Conservation (phyloP, 805 yeast species). For the Starmerella stigmatis region DNA sequence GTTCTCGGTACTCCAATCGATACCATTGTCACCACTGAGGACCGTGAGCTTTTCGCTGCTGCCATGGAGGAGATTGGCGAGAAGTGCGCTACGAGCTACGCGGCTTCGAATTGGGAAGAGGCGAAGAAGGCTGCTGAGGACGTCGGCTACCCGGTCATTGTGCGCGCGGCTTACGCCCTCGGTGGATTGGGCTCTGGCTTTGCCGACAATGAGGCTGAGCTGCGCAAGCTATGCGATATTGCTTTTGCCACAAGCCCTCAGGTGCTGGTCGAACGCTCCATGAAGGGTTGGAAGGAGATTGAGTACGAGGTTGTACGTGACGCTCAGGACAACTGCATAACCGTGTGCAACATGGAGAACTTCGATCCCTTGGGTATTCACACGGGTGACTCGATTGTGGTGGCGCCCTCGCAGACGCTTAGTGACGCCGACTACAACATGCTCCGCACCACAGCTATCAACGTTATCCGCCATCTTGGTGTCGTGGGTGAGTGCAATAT, state of each 20-base stretch:
- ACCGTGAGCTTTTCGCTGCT: conserved; percentile 87
- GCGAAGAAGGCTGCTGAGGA: conserved; percentile 74
- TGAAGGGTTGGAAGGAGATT: conserved; percentile 99
- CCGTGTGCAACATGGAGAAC: conserved; percentile 98
- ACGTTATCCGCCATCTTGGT: conserved; percentile 92
- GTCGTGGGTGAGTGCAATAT: conserved; percentile 99
- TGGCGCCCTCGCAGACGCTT: conserved; percentile 95
- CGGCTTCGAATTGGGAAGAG: conserved; percentile 71
- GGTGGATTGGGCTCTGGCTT: conserved; percentile 99
- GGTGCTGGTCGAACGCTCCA: conserved; percentile 85
- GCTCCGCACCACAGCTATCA: conserved; percentile 95
- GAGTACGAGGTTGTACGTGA: conserved; percentile 99
- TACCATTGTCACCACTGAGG: conserved; percentile 94
- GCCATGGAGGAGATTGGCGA: conserved; percentile 93
- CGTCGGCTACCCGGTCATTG: conserved; percentile 90
- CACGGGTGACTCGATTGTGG: conserved; percentile 98
- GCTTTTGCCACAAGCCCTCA: conserved; percentile 96
- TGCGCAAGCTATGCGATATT: conserved; percentile 71
- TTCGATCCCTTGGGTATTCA: conserved; percentile 97
- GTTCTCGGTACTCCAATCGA: conserved; percentile 95
- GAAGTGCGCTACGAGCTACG: conserved; percentile 88
- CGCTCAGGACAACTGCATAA: conserved; percentile 92
- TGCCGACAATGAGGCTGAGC: conserved; percentile 77
- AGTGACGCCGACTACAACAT: conserved; percentile 95
- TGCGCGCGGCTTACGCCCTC: conserved; percentile 92